These are phyloP conservation scores for Aplosporella prunicola DNA, from an alignment of 2,329 filamentous ascomycete species.

Conservation along the genomic window DNA sequence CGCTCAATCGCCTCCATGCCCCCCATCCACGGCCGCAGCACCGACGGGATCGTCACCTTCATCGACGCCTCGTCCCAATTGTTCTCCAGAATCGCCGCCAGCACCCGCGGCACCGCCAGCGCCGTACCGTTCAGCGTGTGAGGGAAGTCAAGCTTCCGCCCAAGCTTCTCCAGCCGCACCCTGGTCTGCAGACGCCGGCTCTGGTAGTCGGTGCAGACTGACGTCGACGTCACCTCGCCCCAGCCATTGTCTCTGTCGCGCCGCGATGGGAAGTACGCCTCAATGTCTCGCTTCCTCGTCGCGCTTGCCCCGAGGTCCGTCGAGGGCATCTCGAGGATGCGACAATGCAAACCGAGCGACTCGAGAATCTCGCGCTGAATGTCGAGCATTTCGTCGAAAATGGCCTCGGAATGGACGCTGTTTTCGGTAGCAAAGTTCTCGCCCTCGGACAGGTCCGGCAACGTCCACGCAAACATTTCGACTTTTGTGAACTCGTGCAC, in stretches of 20 bases:
- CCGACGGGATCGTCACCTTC: constrained; percentile 67
- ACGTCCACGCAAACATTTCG: constrained; percentile 90
- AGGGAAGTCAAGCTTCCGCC: constrained; percentile 59
- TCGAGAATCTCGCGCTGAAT: constrained; percentile 78
- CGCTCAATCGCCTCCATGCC: constrained; percentile 25
- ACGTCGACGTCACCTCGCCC: constrained; percentile 88
- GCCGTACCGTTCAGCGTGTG: constrained; percentile 93
- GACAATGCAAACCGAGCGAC: constrained; percentile 70
- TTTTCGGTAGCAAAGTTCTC: constrained; percentile 22
- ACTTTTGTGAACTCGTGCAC: constrained; percentile 99
- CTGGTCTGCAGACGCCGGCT: constrained; percentile 70
- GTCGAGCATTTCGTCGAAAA: constrained; percentile 78
- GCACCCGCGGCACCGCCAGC: constrained; percentile 76
- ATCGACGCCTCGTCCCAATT: constrained; percentile 67
- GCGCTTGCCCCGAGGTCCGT: constrained; percentile 84
- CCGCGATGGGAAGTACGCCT: constrained; percentile 84
- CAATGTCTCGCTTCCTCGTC: constrained; percentile 80
- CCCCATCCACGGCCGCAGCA: constrained; percentile 76
- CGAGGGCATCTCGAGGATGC: constrained; percentile 86
- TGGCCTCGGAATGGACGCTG: constrained; percentile 30
- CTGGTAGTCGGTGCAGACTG: constrained; percentile 93
- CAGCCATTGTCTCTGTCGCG: constrained; percentile 59
- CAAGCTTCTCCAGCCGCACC: constrained; percentile 42
- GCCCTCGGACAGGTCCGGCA: constrained; percentile 38
- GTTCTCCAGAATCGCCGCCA: constrained; percentile 84